These are phyloP conservation scores for Polygonum maritimum DNA, from an alignment of 148 eudicot species.

Conservation along the genomic window DNA sequence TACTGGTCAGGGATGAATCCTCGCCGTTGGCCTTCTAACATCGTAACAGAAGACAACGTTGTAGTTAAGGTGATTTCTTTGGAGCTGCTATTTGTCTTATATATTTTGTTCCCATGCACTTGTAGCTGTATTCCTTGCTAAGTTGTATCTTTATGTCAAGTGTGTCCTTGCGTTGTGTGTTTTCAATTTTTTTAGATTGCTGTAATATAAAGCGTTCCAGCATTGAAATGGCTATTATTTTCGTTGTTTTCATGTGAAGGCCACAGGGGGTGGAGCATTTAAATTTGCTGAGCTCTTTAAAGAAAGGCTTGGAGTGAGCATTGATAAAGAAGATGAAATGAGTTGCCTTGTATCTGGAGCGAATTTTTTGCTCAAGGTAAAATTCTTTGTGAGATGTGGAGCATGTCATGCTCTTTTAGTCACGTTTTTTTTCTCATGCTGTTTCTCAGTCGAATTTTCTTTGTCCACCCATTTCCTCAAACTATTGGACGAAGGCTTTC, in stretches of 20 bases:
- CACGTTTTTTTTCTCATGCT: background rate
- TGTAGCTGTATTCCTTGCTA: background rate
- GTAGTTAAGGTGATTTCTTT: conserved; percentile 65
- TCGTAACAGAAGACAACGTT: conserved; percentile 48
- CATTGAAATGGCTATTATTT: conserved; percentile 1
- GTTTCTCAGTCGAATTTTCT: background rate
- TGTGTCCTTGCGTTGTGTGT: background rate
- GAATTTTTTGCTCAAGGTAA: conserved; percentile 90
- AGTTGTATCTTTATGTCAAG: background rate
- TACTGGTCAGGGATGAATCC: conserved; percentile 50
- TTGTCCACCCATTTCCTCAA: background rate
- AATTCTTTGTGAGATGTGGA: background rate
- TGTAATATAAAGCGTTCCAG: background rate
- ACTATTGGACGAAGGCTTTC: background rate
- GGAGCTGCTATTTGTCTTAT: background rate
- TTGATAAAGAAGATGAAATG: conserved; percentile 99
- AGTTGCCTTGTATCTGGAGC: conserved; percentile 89
- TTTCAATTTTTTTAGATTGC: background rate
- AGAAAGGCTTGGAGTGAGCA: conserved; percentile 89
- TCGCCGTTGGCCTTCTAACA: conserved; percentile 51
- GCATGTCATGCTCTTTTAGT: background rate
- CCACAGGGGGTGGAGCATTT: conserved; percentile 98
- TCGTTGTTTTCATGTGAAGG: conserved; percentile 48
- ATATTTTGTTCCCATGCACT: background rate
- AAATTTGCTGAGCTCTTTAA: conserved; percentile 89